Base-by-base conservation (phyloP, 1,139 yeast genomes). In the Suhomyces coccinellae region DNA sequence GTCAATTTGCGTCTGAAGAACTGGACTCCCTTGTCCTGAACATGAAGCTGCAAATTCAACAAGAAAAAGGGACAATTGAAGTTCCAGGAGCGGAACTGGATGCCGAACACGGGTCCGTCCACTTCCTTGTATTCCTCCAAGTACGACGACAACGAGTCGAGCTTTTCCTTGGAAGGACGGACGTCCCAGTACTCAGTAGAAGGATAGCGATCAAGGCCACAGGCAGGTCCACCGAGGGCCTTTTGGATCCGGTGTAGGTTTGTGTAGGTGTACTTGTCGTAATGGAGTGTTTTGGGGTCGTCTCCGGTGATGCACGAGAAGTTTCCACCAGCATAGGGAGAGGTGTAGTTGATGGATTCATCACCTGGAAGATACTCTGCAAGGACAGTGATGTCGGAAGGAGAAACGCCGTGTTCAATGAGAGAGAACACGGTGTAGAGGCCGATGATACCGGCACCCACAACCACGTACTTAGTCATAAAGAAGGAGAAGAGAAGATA, bases 271-370 rank as follows among this genome's bases (percentile, higher is more conserved):
- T 64, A 67, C 54, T 73, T 74, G 56, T 85, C 90, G 53, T 69
- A 80, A 11, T 59, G 61, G 43, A 83, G 56, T 0, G 83, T 75
- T 8, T 67, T 73, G 2, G 71, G 68, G 52, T 80, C 85, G 50
- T 75, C 73, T 1, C 82, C 85, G 0, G 87, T 75, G 45, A 84
- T 82, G 56, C 85, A 79, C 3, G 87, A 80, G 57, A 83, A 82
- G 61, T 81, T 80, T 2, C 86, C 88, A n/a, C 88, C 88, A 1
- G 91, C 91, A 76, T 85, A 84, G 1, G 95, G 95, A 0, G 90
- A 83, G 2, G 95, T 83, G 59, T 82, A 87, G 43, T 77, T 71
- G 49, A 78, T 76, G 4, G 87, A 79, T 53, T 79, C 83, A 57
- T 87, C 95, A 5, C 93, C 95, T 2, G 95, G 93, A 40, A 83